A percentile compares a stretch with the other conserved stretches of the same genome.
phyloP scores from a whole-genome alignment of 768 basidiomycete species.

The Mycena galericulata region DNA sequence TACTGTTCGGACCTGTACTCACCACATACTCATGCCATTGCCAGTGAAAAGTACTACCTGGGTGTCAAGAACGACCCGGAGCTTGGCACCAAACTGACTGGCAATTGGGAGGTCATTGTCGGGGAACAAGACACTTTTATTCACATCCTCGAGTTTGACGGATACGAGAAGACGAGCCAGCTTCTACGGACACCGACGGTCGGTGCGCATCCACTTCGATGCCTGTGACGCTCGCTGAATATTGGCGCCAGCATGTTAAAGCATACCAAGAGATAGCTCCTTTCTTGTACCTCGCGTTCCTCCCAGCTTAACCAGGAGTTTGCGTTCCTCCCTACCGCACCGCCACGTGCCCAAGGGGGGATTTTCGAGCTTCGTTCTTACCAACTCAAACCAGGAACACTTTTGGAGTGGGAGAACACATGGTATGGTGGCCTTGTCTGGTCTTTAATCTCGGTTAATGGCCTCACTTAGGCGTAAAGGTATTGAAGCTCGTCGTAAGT shows the following conservation, averaged over 20 bases:
- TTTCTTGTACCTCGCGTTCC: constrained; percentile 74
- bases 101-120: constrained; percentile 92
- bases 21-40: constrained; percentile 20
- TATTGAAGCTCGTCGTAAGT: constrained; percentile 91
- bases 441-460: constrained; percentile 7
- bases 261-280: constrained; percentile 84
- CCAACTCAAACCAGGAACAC: constrained; percentile 86
- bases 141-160: constrained; percentile 92
- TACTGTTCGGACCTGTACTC: constrained; percentile 1
- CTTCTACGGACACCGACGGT: constrained; percentile 78
- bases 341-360: constrained; percentile 88
- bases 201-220: constrained; percentile 37
- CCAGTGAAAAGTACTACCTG: constrained; percentile 86
- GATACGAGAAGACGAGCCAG: constrained; percentile 81
- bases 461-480: constrained; percentile 78
- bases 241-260: constrained; percentile 63
- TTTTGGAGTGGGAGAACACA: constrained; percentile 95
- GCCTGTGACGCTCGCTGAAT: constrained; percentile 14
- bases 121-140: constrained; percentile 91
- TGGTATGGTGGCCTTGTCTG: constrained; percentile 66
- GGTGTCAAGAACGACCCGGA: constrained; percentile 80
- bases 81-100: constrained; percentile 88
- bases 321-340: constrained; percentile 92
- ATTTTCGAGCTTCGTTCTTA: constrained; percentile 95
- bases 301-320: constrained; percentile 93